Evolutionary conservation across 352 stramenopile genomes (phyloP).

Genomic region (Globisporangium apiculatum): DNA sequence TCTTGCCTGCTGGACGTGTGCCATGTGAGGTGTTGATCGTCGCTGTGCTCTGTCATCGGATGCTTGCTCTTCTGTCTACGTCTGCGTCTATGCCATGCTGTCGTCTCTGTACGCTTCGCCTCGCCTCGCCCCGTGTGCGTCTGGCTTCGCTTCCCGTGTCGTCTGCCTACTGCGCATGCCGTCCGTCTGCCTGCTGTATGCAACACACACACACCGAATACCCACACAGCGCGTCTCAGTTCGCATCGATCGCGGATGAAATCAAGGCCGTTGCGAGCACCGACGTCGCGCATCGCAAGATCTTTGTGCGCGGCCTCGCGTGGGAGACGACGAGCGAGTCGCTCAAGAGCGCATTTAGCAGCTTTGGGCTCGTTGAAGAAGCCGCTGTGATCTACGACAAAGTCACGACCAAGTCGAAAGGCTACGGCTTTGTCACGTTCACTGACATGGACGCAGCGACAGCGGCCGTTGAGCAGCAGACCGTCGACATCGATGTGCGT

Average conservation of each 20-base stretch:
- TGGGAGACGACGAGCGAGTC: slow-evolving; percentile 45
- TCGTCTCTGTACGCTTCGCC: not conserved
- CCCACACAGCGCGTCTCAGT: slow-evolving; percentile 41
- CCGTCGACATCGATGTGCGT: slow-evolving; percentile 52
- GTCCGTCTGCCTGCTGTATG: not conserved
- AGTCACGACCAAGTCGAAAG: slow-evolving; percentile 44
- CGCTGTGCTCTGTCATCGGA: slow-evolving; percentile 2
- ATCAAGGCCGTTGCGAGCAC: slow-evolving; percentile 48
- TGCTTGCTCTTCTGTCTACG: slow-evolving; percentile 1
- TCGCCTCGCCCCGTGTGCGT: not conserved
- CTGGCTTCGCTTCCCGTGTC: no score
- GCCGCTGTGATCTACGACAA: slow-evolving; percentile 60
- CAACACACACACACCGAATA: no score
- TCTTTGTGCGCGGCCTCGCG: slow-evolving; percentile 61
- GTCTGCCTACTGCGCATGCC: not conserved
- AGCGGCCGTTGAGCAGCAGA: slow-evolving; percentile 36
- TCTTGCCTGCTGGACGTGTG: not conserved
- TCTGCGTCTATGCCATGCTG: not conserved
- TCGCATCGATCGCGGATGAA: slow-evolving; percentile 47
- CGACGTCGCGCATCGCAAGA: slow-evolving; percentile 55
- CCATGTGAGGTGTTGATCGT: slow-evolving; percentile 8
- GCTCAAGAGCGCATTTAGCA: slow-evolving; percentile 37
- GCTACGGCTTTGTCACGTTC: slow-evolving; percentile 68
- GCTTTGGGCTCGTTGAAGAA: slow-evolving; percentile 57
- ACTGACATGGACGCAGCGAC: slow-evolving; percentile 52